Evolutionary conservation across 805 yeast species (phyloP), one percentile per base, ranked within the genome.

Genomic region (Suhomyces emberorum): DNA sequence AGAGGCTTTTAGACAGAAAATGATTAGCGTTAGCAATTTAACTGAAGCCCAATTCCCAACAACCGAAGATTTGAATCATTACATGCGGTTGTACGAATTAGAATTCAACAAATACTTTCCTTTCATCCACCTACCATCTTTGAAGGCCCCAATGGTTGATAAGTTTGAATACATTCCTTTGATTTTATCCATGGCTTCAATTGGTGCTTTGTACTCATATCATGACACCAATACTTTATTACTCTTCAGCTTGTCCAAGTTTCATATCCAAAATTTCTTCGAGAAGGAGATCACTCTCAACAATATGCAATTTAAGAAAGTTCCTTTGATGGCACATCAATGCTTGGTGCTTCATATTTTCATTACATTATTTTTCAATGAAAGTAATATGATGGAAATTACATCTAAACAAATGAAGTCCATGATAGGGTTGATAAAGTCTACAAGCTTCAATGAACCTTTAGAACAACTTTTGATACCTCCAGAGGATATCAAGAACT

Each of bases 161-260:
- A 59, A 57, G 39, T 65, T 63, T 67, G 62, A 72, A 55, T 54
- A 72, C 59, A 57, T 79, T 54, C 89, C 95, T 2, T 68, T 89
- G 30, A 55, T 87, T 4, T 64, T 88, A 37, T 78, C 95, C 2
- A 83, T 88, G 76, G 83, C 93, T 1, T 82, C 95, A 11, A 77
- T 89, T 39, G 98, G 98, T 28, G 95, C 96, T 0, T 69, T 89
- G 15, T 87, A 85, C 51, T 78, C 87, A 0, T 87, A 83, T 61
- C 88, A 84, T 51, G 83, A 88, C 21, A 63, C 81, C 24, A 85
- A 85, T 52, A 85, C 96, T 0, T 70, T 82, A 48, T 65, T 83
- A 7, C 59, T 84, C 39, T 83, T 81, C 56, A 81, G 81, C 51
- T 72, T 84, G 40, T 72, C 86, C 12, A 75, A 84, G 51, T 75